Percentiles rank a stretch among this genome's conserved stretches.
Conservation (phyloP, 2,329 filamentous ascomycete species). For the Bipolaris sorokiniana region DNA sequence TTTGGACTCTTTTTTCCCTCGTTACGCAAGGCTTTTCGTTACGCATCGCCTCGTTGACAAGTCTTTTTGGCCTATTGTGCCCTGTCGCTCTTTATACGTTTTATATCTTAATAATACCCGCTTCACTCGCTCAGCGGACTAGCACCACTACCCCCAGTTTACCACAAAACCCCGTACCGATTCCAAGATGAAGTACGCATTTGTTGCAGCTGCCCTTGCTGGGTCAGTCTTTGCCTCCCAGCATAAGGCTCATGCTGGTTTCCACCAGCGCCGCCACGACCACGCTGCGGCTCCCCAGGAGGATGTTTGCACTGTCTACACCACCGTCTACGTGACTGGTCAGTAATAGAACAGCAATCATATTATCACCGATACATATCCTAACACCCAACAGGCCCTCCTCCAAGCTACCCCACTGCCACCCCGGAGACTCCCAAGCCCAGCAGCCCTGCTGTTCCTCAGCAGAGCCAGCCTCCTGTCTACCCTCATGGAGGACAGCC, state of each 20-base stretch:
- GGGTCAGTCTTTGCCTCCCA: slow-evolving; percentile 62
- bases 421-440: slow-evolving; percentile 69
- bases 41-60: slow-evolving; percentile 45
- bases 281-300: slow-evolving; percentile 44
- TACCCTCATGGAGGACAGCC: slow-evolving; percentile 6
- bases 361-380: no score
- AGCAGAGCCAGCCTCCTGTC: slow-evolving; percentile 19
- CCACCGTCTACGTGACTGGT: slow-evolving; percentile 61
- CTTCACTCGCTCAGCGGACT: slow-evolving; percentile 89
- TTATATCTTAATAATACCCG: slow-evolving; percentile 57
- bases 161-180: slow-evolving; percentile 42
- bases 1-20: slow-evolving; percentile 24
- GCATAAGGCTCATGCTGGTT: slow-evolving; percentile 68
- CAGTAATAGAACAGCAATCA: slow-evolving; percentile 30
- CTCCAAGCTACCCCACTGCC: slow-evolving; percentile 77
- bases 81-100: slow-evolving; percentile 45
- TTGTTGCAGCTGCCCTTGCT: slow-evolving; percentile 65
- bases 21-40: slow-evolving; percentile 42
- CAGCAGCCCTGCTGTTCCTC: slow-evolving; percentile 2
- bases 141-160: slow-evolving; percentile 52
- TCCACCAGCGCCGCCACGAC: slow-evolving; percentile 61
- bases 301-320: slow-evolving; percentile 77
- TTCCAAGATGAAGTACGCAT: slow-evolving; percentile 74
- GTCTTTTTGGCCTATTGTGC: slow-evolving; percentile 41
- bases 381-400: slow-evolving; percentile 28